Base-by-base conservation (phyloP, 1,284 basidiomycete genomes). In the Moesziomyces parantarcticus region DNA sequence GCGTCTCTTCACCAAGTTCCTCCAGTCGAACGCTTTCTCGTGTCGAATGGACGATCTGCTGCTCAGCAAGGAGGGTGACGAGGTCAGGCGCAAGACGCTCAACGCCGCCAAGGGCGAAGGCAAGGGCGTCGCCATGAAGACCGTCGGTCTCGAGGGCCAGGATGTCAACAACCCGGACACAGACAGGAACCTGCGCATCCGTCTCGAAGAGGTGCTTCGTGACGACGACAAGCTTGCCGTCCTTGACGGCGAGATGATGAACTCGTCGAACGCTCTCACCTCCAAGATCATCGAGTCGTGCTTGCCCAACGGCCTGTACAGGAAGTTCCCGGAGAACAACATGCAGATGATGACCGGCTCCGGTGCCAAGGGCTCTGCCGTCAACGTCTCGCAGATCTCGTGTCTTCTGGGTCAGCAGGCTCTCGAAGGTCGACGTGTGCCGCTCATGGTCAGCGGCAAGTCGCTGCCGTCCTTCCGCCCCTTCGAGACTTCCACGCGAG, bases 331-430 rank as follows among this genome's bases (percentile, higher is more conserved):
- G 26, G 90, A 94, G 84, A 99, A 99, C 86, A 92, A 99, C 89
- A 99, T 99, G 97, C 96, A 99, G 85, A 91, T 92, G 72, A 99
- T 99, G 97, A 98, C 96, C 5, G 89, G 93, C 58, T 97, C 97
- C 45, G 97, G 97, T 79, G 97, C 97, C 58, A 99, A 99, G 86
- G 97, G 97, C 66, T 96, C 93, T 75, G 91, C 92, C 29, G 96
- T 99, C 85, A 99, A 99, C 80, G 96, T 94, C 10, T 92, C 94
- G 69, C 95, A 98, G 84, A 99, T 99, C 80, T 98, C 97, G 40
- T 98, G 95, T 77, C 89, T 92, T 36, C 89, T 99, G 40, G 97
- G 97, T 53, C 95, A 98, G 85, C 97, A 99, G 85, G 95, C 97
- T 75, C 87, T 99, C 43, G 97, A 99, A 86, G 97, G 97, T 78